Conservation (phyloP, 2,329 filamentous ascomycete species). For the Alternaria triticimaculans region DNA sequence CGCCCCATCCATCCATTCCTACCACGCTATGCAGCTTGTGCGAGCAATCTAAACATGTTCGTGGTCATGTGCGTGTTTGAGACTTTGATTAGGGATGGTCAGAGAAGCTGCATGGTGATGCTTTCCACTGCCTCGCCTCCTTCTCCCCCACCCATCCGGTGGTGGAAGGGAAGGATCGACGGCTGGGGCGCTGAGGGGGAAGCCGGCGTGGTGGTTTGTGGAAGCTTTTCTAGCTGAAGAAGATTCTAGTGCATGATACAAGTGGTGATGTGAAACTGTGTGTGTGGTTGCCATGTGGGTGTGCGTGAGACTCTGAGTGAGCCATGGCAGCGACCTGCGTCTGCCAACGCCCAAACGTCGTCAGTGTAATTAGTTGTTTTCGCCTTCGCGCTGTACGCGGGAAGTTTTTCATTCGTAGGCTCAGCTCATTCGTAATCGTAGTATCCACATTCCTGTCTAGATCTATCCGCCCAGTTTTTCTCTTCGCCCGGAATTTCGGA, state of each 20-base stretch:
- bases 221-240: slow-evolving; percentile 19
- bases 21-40: slow-evolving; percentile 2
- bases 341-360: not conserved
- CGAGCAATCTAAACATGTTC: not conserved
- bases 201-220: slow-evolving; percentile 6
- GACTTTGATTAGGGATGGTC: slow-evolving; percentile 5
- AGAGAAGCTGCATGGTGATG: not conserved
- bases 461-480: not conserved
- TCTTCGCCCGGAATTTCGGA: not conserved
- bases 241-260: slow-evolving; percentile 8
- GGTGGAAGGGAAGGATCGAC: not conserved
- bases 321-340: not conserved
- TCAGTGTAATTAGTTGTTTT: not conserved
- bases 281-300: not conserved
- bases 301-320: not conserved
- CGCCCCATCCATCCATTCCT: not conserved
- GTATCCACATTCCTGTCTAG: not conserved
- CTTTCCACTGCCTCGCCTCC: not conserved
- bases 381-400: not conserved
- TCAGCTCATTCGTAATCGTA: not conserved
- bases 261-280: not conserved
- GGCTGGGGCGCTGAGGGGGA: not conserved
- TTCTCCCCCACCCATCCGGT: not conserved
- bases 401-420: not conserved
- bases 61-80: slow-evolving; percentile 21